phyloP scores from a whole-genome alignment of 2,329 filamentous ascomycete genomes.

The Alternaria sp. region DNA sequence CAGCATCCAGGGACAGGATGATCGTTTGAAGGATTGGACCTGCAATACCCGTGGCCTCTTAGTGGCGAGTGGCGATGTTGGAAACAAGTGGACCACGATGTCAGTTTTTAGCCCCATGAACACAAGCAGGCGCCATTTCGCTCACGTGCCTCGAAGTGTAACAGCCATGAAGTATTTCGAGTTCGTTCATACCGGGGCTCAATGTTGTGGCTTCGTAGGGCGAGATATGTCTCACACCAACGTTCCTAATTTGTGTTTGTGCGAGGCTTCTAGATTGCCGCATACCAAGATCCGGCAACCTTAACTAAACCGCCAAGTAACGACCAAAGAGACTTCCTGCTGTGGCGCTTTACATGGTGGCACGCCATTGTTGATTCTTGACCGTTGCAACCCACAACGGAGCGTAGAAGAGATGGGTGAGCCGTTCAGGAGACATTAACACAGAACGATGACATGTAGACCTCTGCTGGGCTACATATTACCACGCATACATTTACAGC shows the following conservation, averaged over 20 bases:
- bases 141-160: background rate
- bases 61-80: background rate
- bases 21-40: slow-evolving; percentile 10
- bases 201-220: slow-evolving; percentile 6
- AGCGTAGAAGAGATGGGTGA: background rate
- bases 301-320: slow-evolving; percentile 30
- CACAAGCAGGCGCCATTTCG: background rate
- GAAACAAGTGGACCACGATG: background rate
- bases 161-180: background rate
- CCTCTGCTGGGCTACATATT: no score
- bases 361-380: no score
- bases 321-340: background rate
- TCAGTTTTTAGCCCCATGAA: background rate
- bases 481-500: no score
- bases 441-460: no score
- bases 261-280: slow-evolving; percentile 20
- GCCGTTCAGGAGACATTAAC: background rate
- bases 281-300: slow-evolving; percentile 27
- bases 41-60: slow-evolving; percentile 17
- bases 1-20: slow-evolving; percentile 7
- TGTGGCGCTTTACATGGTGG: background rate
- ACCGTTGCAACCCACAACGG: background rate
- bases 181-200: background rate
- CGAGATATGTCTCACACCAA: slow-evolving; percentile 23
- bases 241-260: slow-evolving; percentile 9